Evolutionary conservation across 148 eudicot genomes (phyloP).

Genomic region (Agrostemma githago): DNA sequence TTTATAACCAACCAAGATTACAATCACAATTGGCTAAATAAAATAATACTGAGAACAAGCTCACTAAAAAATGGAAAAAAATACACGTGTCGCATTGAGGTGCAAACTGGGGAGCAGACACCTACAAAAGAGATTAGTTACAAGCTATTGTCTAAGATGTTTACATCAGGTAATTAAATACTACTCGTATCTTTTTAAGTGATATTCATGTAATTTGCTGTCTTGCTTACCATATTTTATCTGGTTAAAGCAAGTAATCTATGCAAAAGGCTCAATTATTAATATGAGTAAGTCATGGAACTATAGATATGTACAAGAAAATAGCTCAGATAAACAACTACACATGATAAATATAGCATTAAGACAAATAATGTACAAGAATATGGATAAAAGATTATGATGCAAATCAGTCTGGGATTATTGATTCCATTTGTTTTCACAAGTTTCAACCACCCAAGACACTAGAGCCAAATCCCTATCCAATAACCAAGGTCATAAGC

Average conservation of each 20-base stretch:
- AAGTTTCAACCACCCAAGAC: constrained; percentile 28
- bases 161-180: neutral
- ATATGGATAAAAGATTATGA: constrained; percentile 7
- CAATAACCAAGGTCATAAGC: constrained; percentile 26
- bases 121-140: constrained; percentile 10
- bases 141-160: constrained; percentile 16
- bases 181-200: neutral
- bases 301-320: neutral
- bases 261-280: neutral
- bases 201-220: neutral
- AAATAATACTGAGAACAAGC: neutral
- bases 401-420: constrained; percentile 15
- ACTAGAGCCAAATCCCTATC: constrained; percentile 22
- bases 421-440: constrained; percentile 15
- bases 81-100: constrained; percentile 1
- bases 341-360: constrained; percentile 3
- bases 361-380: constrained; percentile 6
- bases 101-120: neutral
- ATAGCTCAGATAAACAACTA: neutral
- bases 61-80: neutral
- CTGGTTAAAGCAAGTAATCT: neutral
- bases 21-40: neutral
- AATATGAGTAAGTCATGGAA: constrained; percentile 9
- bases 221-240: constrained; percentile 2
- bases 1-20: constrained; percentile 16